Percentiles rank a stretch among this genome's conserved stretches.
Evolutionary conservation across 768 basidiomycete species (phyloP).

Genomic region (Thelephora ganbajun): DNA sequence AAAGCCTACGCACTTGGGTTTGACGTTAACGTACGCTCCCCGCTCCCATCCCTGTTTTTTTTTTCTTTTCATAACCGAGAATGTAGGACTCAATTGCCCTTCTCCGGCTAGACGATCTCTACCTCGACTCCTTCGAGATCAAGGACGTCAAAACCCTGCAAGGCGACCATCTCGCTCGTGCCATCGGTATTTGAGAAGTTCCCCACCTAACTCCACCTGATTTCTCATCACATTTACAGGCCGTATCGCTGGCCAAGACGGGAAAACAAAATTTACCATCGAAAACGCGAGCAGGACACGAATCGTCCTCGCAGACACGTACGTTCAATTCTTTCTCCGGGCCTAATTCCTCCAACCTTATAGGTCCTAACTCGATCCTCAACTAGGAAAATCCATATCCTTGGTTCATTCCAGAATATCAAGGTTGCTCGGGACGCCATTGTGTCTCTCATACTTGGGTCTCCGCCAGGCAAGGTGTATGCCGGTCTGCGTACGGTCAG

Average conservation of each 20-base stretch:
- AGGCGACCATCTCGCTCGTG: conserved; percentile 95
- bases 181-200: conserved; percentile 55
- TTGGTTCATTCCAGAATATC: conserved; percentile 98
- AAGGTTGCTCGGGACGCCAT: conserved; percentile 94
- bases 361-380: conserved; percentile 3
- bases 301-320: conserved; percentile 98
- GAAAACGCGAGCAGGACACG: conserved; percentile 94
- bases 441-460: conserved; percentile 88
- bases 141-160: conserved; percentile 98
- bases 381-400: conserved; percentile 91
- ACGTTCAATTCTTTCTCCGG: conserved; percentile 19
- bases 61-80: neutral
- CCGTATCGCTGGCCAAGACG: conserved; percentile 96
- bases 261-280: conserved; percentile 97
- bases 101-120: conserved; percentile 88
- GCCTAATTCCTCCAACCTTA: neutral
- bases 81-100: conserved; percentile 90
- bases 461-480: conserved; percentile 90
- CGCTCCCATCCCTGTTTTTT: too few relatives aligned
- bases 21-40: conserved; percentile 69
- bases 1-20: conserved; percentile 93
- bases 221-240: conserved; percentile 28
- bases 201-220: neutral
- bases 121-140: conserved; percentile 97
- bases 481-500: conserved; percentile 85